phyloP scores from a whole-genome alignment of 371 early-diverging fungal genomes.

The Furculomyces boomerangus region DNA sequence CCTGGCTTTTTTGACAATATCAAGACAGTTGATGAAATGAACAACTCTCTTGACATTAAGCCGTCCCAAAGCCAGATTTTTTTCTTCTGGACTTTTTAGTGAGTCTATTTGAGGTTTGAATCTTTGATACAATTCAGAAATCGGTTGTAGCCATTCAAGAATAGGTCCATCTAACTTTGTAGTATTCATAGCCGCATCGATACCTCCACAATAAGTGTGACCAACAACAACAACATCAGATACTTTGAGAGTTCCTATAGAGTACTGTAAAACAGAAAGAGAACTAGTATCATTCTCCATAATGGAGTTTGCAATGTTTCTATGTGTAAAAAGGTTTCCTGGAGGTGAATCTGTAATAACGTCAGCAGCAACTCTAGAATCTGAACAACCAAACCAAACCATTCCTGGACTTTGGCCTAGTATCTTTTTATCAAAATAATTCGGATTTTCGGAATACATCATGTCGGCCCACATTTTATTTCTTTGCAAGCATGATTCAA shows the following conservation, averaged over 20 bases:
- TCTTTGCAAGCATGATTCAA: no score
- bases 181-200: conserved; percentile 41
- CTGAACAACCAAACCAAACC: conserved; percentile 88
- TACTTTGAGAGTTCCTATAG: conserved; percentile 78
- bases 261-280: conserved; percentile 80
- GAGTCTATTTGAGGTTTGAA: conserved; percentile 33
- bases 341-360: conserved; percentile 17
- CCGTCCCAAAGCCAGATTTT: conserved; percentile 49
- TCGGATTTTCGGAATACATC: conserved; percentile 26
- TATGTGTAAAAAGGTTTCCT: conserved; percentile 87
- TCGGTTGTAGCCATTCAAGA: conserved; percentile 66
- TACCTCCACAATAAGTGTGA: conserved; percentile 80
- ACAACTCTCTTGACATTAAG: conserved; percentile 62
- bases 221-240: conserved; percentile 84
- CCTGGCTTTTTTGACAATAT: conserved; percentile 75
- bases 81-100: conserved; percentile 63
- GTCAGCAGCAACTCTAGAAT: conserved; percentile 72
- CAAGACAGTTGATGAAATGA: conserved; percentile 47
- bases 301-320: conserved; percentile 91
- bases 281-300: conserved; percentile 52
- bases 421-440: conserved; percentile 37
- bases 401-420: conserved; percentile 66
- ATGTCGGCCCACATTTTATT: conserved; percentile 37
- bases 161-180: conserved; percentile 58
- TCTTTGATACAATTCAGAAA: conserved; percentile 51